Evolutionary conservation across 352 stramenopile genomes (phyloP).

Genomic region (Globisporangium radiosum): DNA sequence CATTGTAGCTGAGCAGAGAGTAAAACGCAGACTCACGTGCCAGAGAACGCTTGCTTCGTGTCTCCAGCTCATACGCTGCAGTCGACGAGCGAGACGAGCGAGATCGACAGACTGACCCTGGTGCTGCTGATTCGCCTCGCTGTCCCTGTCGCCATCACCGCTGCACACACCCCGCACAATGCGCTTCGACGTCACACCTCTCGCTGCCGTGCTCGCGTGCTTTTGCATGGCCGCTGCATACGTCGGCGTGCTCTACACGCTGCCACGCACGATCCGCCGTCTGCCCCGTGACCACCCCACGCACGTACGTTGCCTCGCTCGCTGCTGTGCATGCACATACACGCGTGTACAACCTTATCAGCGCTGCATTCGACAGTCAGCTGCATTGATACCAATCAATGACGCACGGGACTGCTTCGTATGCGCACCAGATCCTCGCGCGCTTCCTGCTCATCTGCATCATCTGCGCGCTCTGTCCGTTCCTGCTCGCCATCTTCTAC

Average conservation of each 20-base stretch:
- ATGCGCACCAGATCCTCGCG: conserved; percentile 59
- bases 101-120: background rate
- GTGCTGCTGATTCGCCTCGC: no score
- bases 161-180: conserved; percentile 27
- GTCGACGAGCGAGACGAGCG: no score
- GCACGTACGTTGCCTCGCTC: conserved; percentile 37
- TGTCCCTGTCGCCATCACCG: no score
- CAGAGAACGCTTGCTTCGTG: no score
- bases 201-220: conserved; percentile 64
- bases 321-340: background rate
- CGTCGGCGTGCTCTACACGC: conserved; percentile 82
- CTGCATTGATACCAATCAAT: no score
- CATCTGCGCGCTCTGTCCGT: conserved; percentile 77
- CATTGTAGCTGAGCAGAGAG: no score
- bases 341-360: background rate
- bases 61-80: no score
- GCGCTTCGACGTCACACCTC: conserved; percentile 70
- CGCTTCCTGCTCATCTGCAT: conserved; percentile 87
- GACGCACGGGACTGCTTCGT: no score
- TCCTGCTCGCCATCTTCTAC: conserved; percentile 77
- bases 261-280: conserved; percentile 61
- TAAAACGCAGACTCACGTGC: no score
- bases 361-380: no score
- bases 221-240: conserved; percentile 78
- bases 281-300: conserved; percentile 80